Base-by-base conservation (phyloP, 768 basidiomycete species). In the Kwoniella europaea region DNA sequence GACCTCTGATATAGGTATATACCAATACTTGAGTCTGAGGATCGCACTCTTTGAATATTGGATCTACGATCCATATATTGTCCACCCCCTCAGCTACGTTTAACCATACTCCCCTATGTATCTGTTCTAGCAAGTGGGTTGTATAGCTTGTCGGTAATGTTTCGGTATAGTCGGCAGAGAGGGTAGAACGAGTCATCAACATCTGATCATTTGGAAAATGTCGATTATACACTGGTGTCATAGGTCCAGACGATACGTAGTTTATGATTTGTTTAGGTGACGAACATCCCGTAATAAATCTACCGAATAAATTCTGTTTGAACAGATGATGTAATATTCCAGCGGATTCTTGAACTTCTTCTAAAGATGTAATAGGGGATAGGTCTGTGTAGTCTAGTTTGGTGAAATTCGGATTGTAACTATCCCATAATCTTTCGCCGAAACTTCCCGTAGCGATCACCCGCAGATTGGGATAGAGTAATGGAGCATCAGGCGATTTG, bases 171-270 rank as follows among this genome's bases (percentile, higher is more conserved):
- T 2, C 16, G 12, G 24, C 6, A n/a, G 29, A 29, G 29, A 35
- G 12, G 16, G n/a, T 29, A 15, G 7, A 12, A 3, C 27, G 9
- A 42, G 57, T 41, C 29, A 41, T 13, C 9, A 55, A 41, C 41
- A 64, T 16, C 42, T 52, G 53, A 52, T 64, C 63, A 4, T 64
- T 64, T 29, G 63, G 63, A 35, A 64, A 64, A 64, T 64, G 63
- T 9, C 41, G 24, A 54, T 64, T 64, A 12, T 55, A 54, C 24
- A 64, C 29, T 0, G 52, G 53, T 10, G 63, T 64, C 52, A 53
- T 54, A 6, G 63, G 63, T 20, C 63, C 63, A 0, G 52, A 29
- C n/a, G 52, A 54, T 16, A 64, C 52, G 22, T 64, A 42, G 1
- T 52, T 54, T 12, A 42, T 27, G 2, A 64, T 54, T 10, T 35